These are phyloP conservation scores for Colletotrichum sp. DNA, from an alignment of 2,329 filamentous ascomycete species.

Conservation along the genomic window DNA sequence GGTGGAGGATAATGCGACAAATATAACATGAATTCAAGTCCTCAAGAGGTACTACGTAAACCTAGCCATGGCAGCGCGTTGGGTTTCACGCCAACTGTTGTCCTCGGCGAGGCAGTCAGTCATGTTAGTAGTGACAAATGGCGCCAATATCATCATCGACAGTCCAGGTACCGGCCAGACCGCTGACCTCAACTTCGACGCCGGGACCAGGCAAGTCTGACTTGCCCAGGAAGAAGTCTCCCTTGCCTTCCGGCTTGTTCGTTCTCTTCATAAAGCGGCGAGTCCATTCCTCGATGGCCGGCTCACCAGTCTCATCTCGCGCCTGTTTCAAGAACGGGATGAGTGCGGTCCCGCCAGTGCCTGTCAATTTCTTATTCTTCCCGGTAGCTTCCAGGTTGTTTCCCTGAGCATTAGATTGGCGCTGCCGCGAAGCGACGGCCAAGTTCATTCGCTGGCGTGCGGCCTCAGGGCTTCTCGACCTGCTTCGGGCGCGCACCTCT, in stretches of 20 bases:
- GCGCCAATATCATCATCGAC: slow-evolving; percentile 80
- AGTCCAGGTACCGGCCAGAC: slow-evolving; percentile 86
- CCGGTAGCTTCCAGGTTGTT: slow-evolving; percentile 25
- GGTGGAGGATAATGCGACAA: no score
- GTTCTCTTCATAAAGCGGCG: slow-evolving; percentile 61
- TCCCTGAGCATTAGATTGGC: slow-evolving; percentile 26
- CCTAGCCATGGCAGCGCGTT: not conserved
- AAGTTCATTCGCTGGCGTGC: slow-evolving; percentile 62
- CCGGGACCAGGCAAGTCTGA: slow-evolving; percentile 42
- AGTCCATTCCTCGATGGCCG: slow-evolving; percentile 75
- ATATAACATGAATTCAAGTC: not conserved
- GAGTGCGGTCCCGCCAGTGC: slow-evolving; percentile 90
- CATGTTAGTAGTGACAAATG: slow-evolving; percentile 56
- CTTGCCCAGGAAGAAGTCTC: slow-evolving; percentile 65
- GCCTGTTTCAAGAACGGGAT: slow-evolving; percentile 98
- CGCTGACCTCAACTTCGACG: slow-evolving; percentile 58
- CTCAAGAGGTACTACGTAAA: not conserved
- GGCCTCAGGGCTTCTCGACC: slow-evolving; percentile 62
- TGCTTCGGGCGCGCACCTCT: slow-evolving; percentile 70
- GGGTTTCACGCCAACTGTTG: not conserved
- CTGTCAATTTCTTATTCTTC: slow-evolving; percentile 70
- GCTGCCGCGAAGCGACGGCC: slow-evolving; percentile 59
- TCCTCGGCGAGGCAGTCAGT: not conserved
- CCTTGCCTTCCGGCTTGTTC: slow-evolving; percentile 52
- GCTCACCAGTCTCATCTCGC: slow-evolving; percentile 92